Evolutionary conservation across 257 asterid species (phyloP), one percentile per base, ranked within the genome.

Genomic region (Scutellaria galericulata): DNA sequence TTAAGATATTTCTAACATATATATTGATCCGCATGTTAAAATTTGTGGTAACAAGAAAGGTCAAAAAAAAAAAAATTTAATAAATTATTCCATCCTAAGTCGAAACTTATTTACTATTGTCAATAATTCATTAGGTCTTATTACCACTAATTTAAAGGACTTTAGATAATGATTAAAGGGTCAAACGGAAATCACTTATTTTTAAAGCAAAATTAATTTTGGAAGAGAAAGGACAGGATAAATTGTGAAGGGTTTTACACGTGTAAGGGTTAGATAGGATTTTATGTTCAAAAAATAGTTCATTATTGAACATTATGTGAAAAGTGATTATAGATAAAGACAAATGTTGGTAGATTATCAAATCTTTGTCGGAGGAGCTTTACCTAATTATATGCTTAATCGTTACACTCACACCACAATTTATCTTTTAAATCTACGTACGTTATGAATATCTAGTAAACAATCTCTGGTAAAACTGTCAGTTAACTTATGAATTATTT

Each of bases 361-460:
- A 66, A 75, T 75, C 74, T 58, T 47, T 74, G 60, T 66, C 63
- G 64, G 50, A 53, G 8, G 27, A 63, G n/a, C 55, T 52, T 72
- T 65, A 45, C 68, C 74, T 37, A 66, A 64, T 56, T 44, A 47
- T 75, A 66, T 66, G 61, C 79, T 67, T 75, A 67, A 66, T 75
- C 6, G 20, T 35, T 56, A 66, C 78, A 53, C 58, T 46, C 59
- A 2, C 18, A n/a, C 46, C 11, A 37, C 13, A 58, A 12, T 35
- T 12, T 39, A 7, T 18, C 59, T 18, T 12, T 20, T 53, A 18
- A 53, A n/a, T n/a, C 60, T 20, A 22, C 60, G 24, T 54, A 22
- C 60, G 24, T 54, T 18, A 54, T 22, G 9, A 54, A 54, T 20
- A 7, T 54, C 60, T 18, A 18, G 18, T 35, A 54, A 54, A 11